Percentiles rank a stretch among this genome's conserved stretches.
These are phyloP conservation scores for Raffaelea deltoideospora DNA, from an alignment of 2,329 filamentous ascomycete species.

Conservation along the genomic window DNA sequence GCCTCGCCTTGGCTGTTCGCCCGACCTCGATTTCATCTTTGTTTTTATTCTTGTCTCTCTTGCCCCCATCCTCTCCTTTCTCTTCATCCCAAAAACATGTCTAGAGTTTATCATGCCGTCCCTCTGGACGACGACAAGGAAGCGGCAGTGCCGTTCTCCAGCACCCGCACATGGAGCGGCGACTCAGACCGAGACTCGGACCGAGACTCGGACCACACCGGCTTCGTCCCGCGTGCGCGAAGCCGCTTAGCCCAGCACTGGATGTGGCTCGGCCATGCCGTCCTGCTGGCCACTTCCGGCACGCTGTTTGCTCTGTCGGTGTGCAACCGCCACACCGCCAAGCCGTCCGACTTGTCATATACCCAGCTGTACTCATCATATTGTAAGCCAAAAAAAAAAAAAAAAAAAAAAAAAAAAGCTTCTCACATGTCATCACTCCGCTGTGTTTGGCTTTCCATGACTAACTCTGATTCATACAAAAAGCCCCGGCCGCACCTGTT, in stretches of 20 bases:
- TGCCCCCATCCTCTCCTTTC: constrained; percentile 5
- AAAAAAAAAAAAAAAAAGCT: not conserved
- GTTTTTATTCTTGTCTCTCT: not conserved
- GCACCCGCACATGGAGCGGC: constrained; percentile 4
- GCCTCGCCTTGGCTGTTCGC: too few relatives aligned
- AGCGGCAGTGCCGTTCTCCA: constrained; percentile 1
- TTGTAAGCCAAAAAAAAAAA: constrained; percentile 8
- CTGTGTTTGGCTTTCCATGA: too few relatives aligned
- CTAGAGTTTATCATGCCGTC: constrained; percentile 19
- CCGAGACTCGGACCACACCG: constrained; percentile 4
- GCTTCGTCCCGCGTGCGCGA: constrained; percentile 3
- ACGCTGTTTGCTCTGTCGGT: constrained; percentile 25
- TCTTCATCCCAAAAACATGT: constrained; percentile 10
- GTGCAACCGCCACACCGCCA: constrained; percentile 20
- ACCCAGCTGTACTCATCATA: constrained; percentile 27
- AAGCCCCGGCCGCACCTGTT: constrained; percentile 30
- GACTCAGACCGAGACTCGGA: constrained; percentile 5
- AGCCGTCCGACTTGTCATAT: constrained; percentile 17
- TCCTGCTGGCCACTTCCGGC: constrained; percentile 23
- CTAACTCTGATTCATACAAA: not conserved
- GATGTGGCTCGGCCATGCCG: constrained; percentile 23
- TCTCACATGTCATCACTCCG: too few relatives aligned
- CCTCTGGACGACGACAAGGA: constrained; percentile 22
- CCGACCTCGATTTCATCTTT: too few relatives aligned
- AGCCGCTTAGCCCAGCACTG: constrained; percentile 13